Evolutionary conservation across 2,329 filamentous ascomycete genomes (phyloP).

Genomic region (Ascochyta rabiei): DNA sequence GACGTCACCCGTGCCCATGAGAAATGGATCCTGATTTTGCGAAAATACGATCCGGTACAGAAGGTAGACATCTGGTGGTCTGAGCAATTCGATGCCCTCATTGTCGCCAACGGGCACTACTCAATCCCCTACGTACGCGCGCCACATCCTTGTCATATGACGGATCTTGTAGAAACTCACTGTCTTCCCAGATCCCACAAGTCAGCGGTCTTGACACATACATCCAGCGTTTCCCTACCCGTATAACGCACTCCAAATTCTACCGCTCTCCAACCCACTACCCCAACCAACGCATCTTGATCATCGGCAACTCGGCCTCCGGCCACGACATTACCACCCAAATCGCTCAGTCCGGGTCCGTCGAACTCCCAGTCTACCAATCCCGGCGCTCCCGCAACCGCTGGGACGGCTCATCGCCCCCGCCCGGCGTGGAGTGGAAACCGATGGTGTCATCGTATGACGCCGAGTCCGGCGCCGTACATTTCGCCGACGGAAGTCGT

Average conservation of each 20-base stretch:
- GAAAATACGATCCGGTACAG: slow-evolving; percentile 53
- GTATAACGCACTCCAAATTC: slow-evolving; percentile 54
- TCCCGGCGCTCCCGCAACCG: slow-evolving; percentile 57
- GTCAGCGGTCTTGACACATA: slow-evolving; percentile 60
- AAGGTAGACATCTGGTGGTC: slow-evolving; percentile 61
- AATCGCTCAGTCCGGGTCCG: slow-evolving; percentile 29
- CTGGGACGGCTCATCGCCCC: slow-evolving; percentile 59
- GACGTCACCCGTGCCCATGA: slow-evolving; percentile 49
- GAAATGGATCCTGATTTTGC: slow-evolving; percentile 57
- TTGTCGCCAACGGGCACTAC: slow-evolving; percentile 45
- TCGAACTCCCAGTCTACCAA: slow-evolving; percentile 56
- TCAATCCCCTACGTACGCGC: slow-evolving; percentile 49
- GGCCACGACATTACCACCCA: slow-evolving; percentile 40
- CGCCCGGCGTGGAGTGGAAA: slow-evolving; percentile 60
- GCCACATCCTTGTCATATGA: neutral
- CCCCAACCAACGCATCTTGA: slow-evolving; percentile 24
- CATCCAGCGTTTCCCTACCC: slow-evolving; percentile 58
- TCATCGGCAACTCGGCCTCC: slow-evolving; percentile 42
- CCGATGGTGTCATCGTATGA: slow-evolving; percentile 56
- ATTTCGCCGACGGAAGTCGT: slow-evolving; percentile 34
- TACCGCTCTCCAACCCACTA: slow-evolving; percentile 23
- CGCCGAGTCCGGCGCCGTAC: slow-evolving; percentile 22
- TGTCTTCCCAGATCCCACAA: slow-evolving; percentile 50
- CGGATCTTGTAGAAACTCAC: neutral
- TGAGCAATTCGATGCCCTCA: slow-evolving; percentile 53